These are phyloP conservation scores for Sphagnum magellanicum DNA, from an alignment of 228 moss, liverwort and hornwort genomes.

Conservation along the genomic window DNA sequence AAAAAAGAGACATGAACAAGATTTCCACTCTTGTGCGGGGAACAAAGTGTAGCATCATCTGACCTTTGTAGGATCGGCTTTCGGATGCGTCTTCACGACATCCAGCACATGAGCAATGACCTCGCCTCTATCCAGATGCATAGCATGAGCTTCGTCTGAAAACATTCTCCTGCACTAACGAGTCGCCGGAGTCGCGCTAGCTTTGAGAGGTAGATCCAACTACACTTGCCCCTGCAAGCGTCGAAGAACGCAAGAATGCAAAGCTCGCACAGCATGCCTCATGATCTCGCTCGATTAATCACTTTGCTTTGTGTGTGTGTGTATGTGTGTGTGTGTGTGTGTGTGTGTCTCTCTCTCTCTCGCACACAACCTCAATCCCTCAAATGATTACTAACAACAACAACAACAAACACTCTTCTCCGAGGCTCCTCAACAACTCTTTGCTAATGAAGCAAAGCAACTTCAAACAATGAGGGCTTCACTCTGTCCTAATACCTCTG, in stretches of 20 bases:
- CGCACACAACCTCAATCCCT: too few relatives aligned
- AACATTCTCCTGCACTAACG: slow-evolving; percentile 13
- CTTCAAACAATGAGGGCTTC: too few relatives aligned
- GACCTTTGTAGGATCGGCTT: slow-evolving; percentile 54
- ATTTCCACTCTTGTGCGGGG: background rate
- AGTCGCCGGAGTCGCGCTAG: slow-evolving; percentile 3
- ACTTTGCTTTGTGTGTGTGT: background rate
- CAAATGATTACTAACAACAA: too few relatives aligned
- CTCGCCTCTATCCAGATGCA: slow-evolving; percentile 33
- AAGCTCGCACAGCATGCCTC: slow-evolving; percentile 17
- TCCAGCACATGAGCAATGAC: slow-evolving; percentile 43
- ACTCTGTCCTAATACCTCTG: too few relatives aligned
- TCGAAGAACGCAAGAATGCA: slow-evolving; percentile 29
- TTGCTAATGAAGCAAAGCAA: too few relatives aligned
- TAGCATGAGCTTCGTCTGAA: slow-evolving; percentile 37
- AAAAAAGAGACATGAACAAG: background rate
- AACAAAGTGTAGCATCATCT: background rate
- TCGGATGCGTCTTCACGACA: slow-evolving; percentile 27
- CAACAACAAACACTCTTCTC: too few relatives aligned
- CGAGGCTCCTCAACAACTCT: too few relatives aligned
- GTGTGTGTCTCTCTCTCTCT: background rate
- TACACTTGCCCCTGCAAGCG: slow-evolving; percentile 24
- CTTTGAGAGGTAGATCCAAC: background rate
- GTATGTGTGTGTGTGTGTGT: too few relatives aligned
- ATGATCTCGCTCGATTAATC: slow-evolving; percentile 21